Base-by-base conservation (phyloP, 176 grass and related monocot species). In the Oryza punctata region DNA sequence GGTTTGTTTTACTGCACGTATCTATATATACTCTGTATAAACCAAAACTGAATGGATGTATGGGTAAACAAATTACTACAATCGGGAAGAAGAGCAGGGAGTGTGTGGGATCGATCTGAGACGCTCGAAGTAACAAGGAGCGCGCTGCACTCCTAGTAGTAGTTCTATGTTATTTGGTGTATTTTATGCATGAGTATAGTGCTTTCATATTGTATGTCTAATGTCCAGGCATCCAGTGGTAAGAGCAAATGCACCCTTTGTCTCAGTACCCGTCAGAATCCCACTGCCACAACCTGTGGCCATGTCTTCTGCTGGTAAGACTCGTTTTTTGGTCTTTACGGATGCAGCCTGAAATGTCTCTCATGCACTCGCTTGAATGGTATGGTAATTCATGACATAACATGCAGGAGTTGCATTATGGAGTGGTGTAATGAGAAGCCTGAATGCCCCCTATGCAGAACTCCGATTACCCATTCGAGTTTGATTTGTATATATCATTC, bases 371-470 rank as follows among this genome's bases (percentile, higher is more conserved):
- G 5, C 37, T 74, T 26, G 16, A 80, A 54, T 69, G 21, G 49
- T 59, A 81, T 81, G 37, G 44, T 38, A 65, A 66, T 33, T 79
- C 85, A 79, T 82, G 10, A 12, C 64, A 80, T 82, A 43, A 29
- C 69, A 24, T 90, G 80, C 88, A 96, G 96, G 96, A 96, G 90
- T 74, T 99, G 96, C 73, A 96, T 99, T 84, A 99, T 96, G 93
- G 93, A 96, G 84, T 96, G 96, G 96, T 99, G 96, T 83, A 99
- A 96, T 24, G 96, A 99, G 88, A 99, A 99, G 85, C 96, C 89
- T 27, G 93, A 99, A 75, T 99, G 96, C 66, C 96, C 96, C 63
- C 89, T 99, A 64, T 94, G 96, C 83, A 85, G 91, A 60, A 96
- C 89, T 78, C 85, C 93, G 5, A 94, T 99, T 77, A 94, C 91